phyloP scores from a whole-genome alignment of 495 filamentous ascomycete species.

The Bryoglossum gracile region DNA sequence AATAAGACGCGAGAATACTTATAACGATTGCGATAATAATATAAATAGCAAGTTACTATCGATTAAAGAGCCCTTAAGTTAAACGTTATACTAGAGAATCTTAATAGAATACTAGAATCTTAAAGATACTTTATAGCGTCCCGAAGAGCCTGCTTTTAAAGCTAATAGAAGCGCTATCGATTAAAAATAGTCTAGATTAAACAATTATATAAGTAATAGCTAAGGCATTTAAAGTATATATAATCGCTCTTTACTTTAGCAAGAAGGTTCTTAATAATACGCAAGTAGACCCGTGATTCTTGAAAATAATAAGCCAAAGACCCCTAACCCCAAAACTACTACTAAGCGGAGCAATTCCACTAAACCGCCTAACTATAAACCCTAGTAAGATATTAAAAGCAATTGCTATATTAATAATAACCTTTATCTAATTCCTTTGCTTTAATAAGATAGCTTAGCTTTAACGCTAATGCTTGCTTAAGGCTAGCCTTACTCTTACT shows the following conservation, averaged over 20 bases:
- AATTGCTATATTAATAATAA: background rate
- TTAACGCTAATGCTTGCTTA: constrained; percentile 7
- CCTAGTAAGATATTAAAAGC: background rate
- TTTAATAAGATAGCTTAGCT: constrained; percentile 6
- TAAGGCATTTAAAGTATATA: constrained; percentile 5
- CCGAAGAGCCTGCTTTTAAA: constrained; percentile 19
- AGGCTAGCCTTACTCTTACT: background rate
- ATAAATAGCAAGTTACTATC: constrained; percentile 15
- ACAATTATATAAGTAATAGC: constrained; percentile 6
- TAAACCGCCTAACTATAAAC: background rate
- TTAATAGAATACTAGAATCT: constrained; percentile 11
- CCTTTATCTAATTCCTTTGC: background rate
- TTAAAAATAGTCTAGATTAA: constrained; percentile 4
- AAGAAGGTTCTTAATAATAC: constrained; percentile 13
- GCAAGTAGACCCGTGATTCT: constrained; percentile 11
- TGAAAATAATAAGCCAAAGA: constrained; percentile 7
- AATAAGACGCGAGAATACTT: constrained; percentile 8
- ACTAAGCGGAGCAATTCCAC: background rate
- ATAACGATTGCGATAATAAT: constrained; percentile 9
- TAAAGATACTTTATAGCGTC: constrained; percentile 13
- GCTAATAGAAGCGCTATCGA: background rate
- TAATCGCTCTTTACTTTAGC: background rate
- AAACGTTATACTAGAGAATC: constrained; percentile 12
- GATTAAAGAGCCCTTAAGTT: constrained; percentile 12
- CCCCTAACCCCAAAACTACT: constrained; percentile 3